Conservation (phyloP, 1,284 basidiomycete genomes). For the Rhodotorula sp. region DNA sequence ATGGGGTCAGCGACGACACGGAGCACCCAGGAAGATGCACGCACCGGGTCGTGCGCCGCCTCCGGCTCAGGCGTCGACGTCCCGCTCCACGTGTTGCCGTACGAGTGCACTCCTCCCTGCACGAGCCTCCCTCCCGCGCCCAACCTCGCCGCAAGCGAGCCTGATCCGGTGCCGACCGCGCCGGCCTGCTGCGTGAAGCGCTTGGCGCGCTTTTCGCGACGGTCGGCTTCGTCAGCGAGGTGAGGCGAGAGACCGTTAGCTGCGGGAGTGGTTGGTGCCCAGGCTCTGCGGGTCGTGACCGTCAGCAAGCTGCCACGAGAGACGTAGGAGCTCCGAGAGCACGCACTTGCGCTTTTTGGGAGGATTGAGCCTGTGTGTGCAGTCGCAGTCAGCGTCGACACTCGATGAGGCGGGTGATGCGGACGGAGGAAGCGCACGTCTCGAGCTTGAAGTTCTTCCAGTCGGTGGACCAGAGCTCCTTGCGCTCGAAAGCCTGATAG, state of each 20-base stretch:
- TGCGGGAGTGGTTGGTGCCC: slow-evolving; percentile 32
- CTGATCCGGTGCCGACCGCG: neutral
- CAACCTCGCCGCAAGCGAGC: slow-evolving; percentile 1
- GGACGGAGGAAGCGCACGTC: slow-evolving; percentile 58
- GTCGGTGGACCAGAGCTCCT: slow-evolving; percentile 83
- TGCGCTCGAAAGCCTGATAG: slow-evolving; percentile 49
- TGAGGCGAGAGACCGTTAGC: slow-evolving; percentile 15
- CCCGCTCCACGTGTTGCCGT: slow-evolving; percentile 20
- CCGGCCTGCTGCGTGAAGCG: slow-evolving; percentile 26
- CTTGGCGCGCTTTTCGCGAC: slow-evolving; percentile 39
- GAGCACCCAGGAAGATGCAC: slow-evolving; percentile 28
- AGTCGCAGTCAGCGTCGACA: slow-evolving; percentile 16
- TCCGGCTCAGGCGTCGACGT: slow-evolving; percentile 41
- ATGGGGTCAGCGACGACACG: neutral
- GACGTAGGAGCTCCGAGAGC: no score
- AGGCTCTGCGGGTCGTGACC: slow-evolving; percentile 9
- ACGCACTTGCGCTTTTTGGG: slow-evolving; percentile 61
- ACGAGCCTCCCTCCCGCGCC: slow-evolving; percentile 16
- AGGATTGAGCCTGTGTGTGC: slow-evolving; percentile 62
- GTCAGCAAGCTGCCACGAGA: neutral
- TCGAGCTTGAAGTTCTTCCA: slow-evolving; percentile 78
- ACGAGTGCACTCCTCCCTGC: slow-evolving; percentile 29
- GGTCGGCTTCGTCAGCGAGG: slow-evolving; percentile 47
- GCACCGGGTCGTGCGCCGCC: slow-evolving; percentile 54
- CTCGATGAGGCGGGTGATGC: neutral